Conservation (phyloP, 2,329 filamentous ascomycete genomes). For the Scedosporium dehoogii region DNA sequence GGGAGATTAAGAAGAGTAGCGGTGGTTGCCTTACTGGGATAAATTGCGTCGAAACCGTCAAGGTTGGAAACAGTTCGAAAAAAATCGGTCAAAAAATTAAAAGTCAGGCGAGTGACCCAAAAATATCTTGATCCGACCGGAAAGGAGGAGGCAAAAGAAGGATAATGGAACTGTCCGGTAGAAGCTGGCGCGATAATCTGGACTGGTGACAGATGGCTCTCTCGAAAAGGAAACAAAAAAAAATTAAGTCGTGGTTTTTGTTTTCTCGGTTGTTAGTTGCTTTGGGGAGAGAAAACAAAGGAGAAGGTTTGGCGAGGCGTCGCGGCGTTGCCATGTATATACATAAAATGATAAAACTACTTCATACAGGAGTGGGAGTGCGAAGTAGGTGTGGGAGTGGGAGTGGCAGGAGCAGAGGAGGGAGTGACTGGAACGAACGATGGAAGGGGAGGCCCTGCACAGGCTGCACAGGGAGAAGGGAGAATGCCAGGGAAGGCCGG, state of each 20-base stretch:
- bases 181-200: constrained; percentile 46
- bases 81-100: neutral
- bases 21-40: neutral
- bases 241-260: constrained; percentile 2
- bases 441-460: neutral
- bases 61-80: constrained; percentile 1
- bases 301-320: neutral
- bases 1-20: neutral
- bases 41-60: neutral
- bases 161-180: constrained; percentile 24
- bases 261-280: constrained; percentile 7
- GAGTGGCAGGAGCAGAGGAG: neutral
- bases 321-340: constrained; percentile 3
- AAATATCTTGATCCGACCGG: constrained; percentile 6
- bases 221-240: constrained; percentile 17
- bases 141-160: neutral
- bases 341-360: constrained; percentile 1
- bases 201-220: constrained; percentile 51
- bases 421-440: neutral
- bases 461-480: neutral
- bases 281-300: constrained; percentile 5
- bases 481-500: neutral
- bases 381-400: neutral
- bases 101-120: neutral
- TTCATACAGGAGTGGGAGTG: neutral